These are phyloP conservation scores for Rhizopogon rudus DNA, from an alignment of 768 basidiomycete species.

Conservation along the genomic window DNA sequence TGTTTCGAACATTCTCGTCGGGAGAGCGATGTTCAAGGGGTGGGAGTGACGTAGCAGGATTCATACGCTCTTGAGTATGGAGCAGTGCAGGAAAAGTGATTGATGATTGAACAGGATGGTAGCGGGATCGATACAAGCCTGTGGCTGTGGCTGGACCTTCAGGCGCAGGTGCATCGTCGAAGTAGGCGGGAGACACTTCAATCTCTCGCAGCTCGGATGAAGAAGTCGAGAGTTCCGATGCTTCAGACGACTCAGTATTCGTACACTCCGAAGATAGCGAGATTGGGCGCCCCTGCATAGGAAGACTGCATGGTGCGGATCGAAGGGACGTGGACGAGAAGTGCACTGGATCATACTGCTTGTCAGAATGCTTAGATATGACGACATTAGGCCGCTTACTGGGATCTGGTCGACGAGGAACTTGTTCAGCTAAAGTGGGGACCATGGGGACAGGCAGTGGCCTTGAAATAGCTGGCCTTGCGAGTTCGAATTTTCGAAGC, in stretches of 20 bases:
- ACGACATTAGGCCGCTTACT: background rate
- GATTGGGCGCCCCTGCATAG: slow-evolving; percentile 1
- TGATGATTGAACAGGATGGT: slow-evolving; percentile 14
- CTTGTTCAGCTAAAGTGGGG: slow-evolving; percentile 11
- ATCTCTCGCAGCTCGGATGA: slow-evolving; percentile 17
- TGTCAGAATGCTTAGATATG: background rate
- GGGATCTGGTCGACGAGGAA: background rate
- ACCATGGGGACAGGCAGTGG: slow-evolving; percentile 17
- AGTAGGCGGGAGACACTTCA: slow-evolving; percentile 40
- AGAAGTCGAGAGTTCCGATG: slow-evolving; percentile 12
- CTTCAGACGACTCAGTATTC: slow-evolving; percentile 9
- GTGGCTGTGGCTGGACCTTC: slow-evolving; percentile 41
- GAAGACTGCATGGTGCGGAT: slow-evolving; percentile 5
- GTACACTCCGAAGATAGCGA: slow-evolving; percentile 7
- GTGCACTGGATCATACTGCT: slow-evolving; percentile 8
- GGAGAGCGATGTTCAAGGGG: background rate
- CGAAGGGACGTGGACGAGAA: slow-evolving; percentile 4
- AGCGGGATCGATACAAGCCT: slow-evolving; percentile 26
- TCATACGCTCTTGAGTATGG: slow-evolving; percentile 5
- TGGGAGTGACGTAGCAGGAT: background rate
- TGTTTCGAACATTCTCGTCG: background rate
- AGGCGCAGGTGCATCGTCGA: slow-evolving; percentile 38
- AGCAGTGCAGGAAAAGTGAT: slow-evolving; percentile 14
- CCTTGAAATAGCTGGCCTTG: slow-evolving; percentile 59
- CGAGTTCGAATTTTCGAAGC: slow-evolving; percentile 73